Conservation (phyloP, 495 filamentous ascomycete genomes). For the Xylaria palmicola region DNA sequence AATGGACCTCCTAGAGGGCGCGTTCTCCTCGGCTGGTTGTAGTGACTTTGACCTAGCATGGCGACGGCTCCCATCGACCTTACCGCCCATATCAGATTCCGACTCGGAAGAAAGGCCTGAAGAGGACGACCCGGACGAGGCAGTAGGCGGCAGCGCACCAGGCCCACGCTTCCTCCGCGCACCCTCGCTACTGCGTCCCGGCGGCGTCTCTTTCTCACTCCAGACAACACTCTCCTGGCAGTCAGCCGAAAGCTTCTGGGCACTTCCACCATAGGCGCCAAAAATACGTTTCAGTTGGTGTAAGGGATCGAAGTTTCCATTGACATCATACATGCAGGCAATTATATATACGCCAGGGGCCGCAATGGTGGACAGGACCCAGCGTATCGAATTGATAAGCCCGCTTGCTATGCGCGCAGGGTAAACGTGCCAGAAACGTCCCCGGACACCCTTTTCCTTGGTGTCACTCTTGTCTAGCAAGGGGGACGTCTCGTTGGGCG, state of each 20-base stretch:
- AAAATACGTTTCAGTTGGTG: slow-evolving; percentile 60
- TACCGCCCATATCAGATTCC: slow-evolving; percentile 50
- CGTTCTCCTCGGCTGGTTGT: slow-evolving; percentile 56
- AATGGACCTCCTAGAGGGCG: slow-evolving; percentile 74
- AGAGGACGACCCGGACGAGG: slow-evolving; percentile 59
- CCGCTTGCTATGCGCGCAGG: slow-evolving; percentile 56
- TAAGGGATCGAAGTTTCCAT: slow-evolving; percentile 73
- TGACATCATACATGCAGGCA: slow-evolving; percentile 75
- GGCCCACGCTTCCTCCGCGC: slow-evolving; percentile 18
- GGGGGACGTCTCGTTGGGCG: slow-evolving; percentile 65
- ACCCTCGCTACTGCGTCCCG: slow-evolving; percentile 9
- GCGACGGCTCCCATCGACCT: slow-evolving; percentile 31
- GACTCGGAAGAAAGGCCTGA: slow-evolving; percentile 59
- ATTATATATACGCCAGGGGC: slow-evolving; percentile 78
- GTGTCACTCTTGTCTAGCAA: slow-evolving; percentile 46
- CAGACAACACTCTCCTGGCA: slow-evolving; percentile 35
- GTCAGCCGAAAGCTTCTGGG: slow-evolving; percentile 37
- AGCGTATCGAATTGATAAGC: slow-evolving; percentile 66
- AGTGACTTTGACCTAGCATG: slow-evolving; percentile 56
- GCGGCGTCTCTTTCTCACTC: slow-evolving; percentile 29
- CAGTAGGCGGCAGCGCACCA: slow-evolving; percentile 37
- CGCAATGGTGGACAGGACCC: slow-evolving; percentile 73
- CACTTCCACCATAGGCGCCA: slow-evolving; percentile 40
- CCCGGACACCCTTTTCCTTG: slow-evolving; percentile 37
- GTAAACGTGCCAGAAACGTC: slow-evolving; percentile 49